A percentile compares a stretch with the other conserved stretches of the same genome.
Evolutionary conservation across 352 stramenopile species (phyloP).

Genomic region (Saprolegnia diclina): DNA sequence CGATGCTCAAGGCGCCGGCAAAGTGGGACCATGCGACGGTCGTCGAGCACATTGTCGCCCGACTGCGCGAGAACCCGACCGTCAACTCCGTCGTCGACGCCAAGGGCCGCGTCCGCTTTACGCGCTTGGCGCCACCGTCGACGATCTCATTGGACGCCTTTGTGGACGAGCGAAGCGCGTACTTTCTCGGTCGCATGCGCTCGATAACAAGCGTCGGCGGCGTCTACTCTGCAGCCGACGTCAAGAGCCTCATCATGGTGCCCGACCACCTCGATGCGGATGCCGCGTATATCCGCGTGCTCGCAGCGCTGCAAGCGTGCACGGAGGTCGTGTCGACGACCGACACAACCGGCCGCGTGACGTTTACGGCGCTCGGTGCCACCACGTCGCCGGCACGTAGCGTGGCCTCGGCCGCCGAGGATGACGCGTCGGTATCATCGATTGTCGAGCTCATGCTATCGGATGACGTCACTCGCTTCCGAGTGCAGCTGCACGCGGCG

Average conservation of each 20-base stretch:
- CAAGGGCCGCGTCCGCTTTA: not conserved
- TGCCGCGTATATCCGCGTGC: not conserved
- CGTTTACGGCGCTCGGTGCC: no score
- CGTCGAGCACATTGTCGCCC: not conserved
- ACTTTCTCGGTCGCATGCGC: not conserved
- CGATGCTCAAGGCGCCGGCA: not conserved
- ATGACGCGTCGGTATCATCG: not conserved
- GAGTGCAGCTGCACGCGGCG: not conserved
- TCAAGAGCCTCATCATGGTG: not conserved
- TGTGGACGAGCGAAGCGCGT: not conserved
- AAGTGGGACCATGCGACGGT: not conserved
- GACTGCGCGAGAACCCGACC: not conserved
- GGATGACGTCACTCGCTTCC: not conserved
- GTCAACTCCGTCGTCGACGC: not conserved
- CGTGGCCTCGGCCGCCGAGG: not conserved
- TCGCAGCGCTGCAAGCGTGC: not conserved
- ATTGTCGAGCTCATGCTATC: not conserved
- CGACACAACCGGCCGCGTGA: not conserved
- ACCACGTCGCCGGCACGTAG: no score
- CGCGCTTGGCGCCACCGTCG: not conserved
- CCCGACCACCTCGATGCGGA: not conserved
- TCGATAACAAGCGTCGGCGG: not conserved
- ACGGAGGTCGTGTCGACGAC: not conserved
- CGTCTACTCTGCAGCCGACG: not conserved
- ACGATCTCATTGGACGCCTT: not conserved